These are phyloP conservation scores for Decorospora gaudefroyi DNA, from an alignment of 2,329 filamentous ascomycete species.

Conservation along the genomic window DNA sequence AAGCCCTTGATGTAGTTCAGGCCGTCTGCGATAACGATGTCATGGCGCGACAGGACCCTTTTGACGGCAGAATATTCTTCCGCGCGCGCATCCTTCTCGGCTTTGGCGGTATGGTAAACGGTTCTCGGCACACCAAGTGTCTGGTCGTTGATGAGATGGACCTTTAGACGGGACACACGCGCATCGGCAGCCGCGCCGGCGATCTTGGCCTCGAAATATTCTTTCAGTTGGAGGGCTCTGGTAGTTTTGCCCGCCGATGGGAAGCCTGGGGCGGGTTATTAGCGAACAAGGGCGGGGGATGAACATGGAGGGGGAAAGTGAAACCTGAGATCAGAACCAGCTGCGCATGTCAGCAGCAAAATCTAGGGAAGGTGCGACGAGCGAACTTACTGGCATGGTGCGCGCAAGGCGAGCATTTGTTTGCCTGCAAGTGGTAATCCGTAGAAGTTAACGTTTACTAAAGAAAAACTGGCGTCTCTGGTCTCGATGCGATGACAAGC, in stretches of 20 bases:
- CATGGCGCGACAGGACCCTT: conserved; percentile 69
- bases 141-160: conserved; percentile 76
- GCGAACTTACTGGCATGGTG: conserved; percentile 36
- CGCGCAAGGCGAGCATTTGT: conserved; percentile 3
- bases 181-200: conserved; percentile 50
- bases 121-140: conserved; percentile 68
- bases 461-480: conserved; percentile 16
- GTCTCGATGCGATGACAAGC: conserved; percentile 24
- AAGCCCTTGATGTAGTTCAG: conserved; percentile 90
- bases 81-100: conserved; percentile 81
- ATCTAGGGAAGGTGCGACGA: conserved; percentile 14
- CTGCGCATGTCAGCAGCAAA: conserved; percentile 47
- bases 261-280: conserved; percentile 65
- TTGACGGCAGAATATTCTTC: conserved; percentile 78
- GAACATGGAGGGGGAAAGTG: conserved; percentile 10
- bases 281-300: conserved; percentile 45
- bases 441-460: conserved; percentile 11
- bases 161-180: conserved; percentile 60
- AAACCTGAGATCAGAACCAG: conserved; percentile 61
- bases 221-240: conserved; percentile 65
- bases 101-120: conserved; percentile 76
- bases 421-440: conserved; percentile 8
- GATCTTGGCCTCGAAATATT: conserved; percentile 66
- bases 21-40: conserved; percentile 78
- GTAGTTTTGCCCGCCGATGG: conserved; percentile 67